A percentile compares a stretch with the other conserved stretches of the same genome.
These are phyloP conservation scores for Nakazawaea pomicola DNA, from an alignment of 805 yeast genomes.

Conservation along the genomic window DNA sequence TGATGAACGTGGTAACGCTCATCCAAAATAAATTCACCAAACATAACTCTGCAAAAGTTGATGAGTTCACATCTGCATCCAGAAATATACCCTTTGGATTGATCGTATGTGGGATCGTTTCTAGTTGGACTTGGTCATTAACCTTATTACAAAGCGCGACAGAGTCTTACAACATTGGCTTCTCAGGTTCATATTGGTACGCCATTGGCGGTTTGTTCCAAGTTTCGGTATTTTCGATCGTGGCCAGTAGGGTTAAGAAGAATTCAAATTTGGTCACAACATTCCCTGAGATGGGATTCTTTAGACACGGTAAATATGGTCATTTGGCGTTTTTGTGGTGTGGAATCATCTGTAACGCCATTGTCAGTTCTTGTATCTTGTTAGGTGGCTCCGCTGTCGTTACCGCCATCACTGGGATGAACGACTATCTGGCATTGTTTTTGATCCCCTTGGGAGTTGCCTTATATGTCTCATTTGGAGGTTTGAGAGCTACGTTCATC, in stretches of 20 bases:
- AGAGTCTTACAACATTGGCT: slow-evolving; percentile 20
- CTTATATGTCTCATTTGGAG: slow-evolving; percentile 28
- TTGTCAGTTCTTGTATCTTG: slow-evolving; percentile 14
- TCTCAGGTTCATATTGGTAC: slow-evolving; percentile 23
- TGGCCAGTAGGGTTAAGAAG: slow-evolving; percentile 24
- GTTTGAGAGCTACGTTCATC: slow-evolving; percentile 28
- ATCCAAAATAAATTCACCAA: slow-evolving; percentile 15
- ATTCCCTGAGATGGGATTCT: slow-evolving; percentile 24
- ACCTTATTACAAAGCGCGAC: slow-evolving; percentile 23
- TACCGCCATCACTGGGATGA: slow-evolving; percentile 19
- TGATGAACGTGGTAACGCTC: slow-evolving; percentile 22
- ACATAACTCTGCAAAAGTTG: slow-evolving; percentile 19
- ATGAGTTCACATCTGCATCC: slow-evolving; percentile 21
- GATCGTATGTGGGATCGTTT: slow-evolving; percentile 19
- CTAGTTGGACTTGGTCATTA: slow-evolving; percentile 27
- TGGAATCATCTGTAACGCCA: slow-evolving; percentile 21
- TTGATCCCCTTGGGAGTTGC: slow-evolving; percentile 25
- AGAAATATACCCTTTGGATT: slow-evolving; percentile 17
- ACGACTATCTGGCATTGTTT: slow-evolving; percentile 20
- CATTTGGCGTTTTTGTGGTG: slow-evolving; percentile 23
- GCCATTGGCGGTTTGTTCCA: slow-evolving; percentile 24
- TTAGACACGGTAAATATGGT: slow-evolving; percentile 26
- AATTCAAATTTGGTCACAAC: slow-evolving; percentile 25
- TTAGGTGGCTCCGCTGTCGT: slow-evolving; percentile 21
- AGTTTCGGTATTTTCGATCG: slow-evolving; percentile 23